phyloP scores from a whole-genome alignment of 768 basidiomycete genomes.

The Pluteus cervinus region DNA sequence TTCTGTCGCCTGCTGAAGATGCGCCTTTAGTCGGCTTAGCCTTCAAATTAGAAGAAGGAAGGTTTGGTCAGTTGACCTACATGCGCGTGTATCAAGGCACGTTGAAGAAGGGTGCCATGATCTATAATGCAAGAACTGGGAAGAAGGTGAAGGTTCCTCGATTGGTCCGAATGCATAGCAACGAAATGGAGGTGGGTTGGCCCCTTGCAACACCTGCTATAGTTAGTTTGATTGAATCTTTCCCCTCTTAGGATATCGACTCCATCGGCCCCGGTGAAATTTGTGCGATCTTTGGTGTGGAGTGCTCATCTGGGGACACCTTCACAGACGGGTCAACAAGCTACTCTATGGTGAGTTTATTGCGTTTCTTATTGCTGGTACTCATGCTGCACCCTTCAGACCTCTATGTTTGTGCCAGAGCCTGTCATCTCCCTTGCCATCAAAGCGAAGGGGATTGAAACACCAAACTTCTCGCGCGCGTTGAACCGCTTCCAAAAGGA shows the following conservation, averaged over 20 bases:
- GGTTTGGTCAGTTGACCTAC: slow-evolving; percentile 96
- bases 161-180: slow-evolving; percentile 95
- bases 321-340: slow-evolving; percentile 89
- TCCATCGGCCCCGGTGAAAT: slow-evolving; percentile 96
- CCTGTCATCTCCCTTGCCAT: slow-evolving; percentile 96
- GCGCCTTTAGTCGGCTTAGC: slow-evolving; percentile 91
- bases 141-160: slow-evolving; percentile 97
- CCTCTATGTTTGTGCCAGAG: slow-evolving; percentile 97
- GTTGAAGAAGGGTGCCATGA: slow-evolving; percentile 76
- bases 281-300: slow-evolving; percentile 98
- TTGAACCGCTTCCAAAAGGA: slow-evolving; percentile 98
- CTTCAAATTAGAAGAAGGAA: slow-evolving; percentile 97
- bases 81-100: slow-evolving; percentile 97
- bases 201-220: neutral
- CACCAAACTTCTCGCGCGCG: slow-evolving; percentile 94
- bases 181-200: slow-evolving; percentile 90
- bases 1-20: slow-evolving; percentile 74
- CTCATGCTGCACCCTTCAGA: slow-evolving; percentile 40
- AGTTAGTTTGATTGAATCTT: neutral
- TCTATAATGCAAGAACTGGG: slow-evolving; percentile 90
- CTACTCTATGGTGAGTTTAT: slow-evolving; percentile 78
- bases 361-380: neutral
- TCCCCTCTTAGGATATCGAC: slow-evolving; percentile 69
- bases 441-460: slow-evolving; percentile 87
- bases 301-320: slow-evolving; percentile 96